Percentiles rank a stretch among this genome's conserved stretches.
These are phyloP conservation scores for Spathaspora sp. DNA, from an alignment of 1,139 yeast species.

Conservation along the genomic window DNA sequence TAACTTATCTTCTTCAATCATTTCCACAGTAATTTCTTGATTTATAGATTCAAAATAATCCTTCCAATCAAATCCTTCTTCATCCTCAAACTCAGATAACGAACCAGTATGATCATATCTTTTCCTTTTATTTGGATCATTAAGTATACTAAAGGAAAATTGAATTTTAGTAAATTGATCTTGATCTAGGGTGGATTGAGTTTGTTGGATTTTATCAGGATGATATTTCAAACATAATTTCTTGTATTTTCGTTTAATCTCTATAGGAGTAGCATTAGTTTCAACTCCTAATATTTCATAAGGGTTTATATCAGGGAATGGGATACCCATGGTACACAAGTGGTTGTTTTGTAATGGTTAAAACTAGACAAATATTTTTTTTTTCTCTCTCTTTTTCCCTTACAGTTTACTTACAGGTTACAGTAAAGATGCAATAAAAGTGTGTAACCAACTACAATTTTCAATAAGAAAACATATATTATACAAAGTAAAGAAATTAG, in stretches of 20 bases:
- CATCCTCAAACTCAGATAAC: slow-evolving; percentile 44
- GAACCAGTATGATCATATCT: slow-evolving; percentile 71
- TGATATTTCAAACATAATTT: slow-evolving; percentile 68
- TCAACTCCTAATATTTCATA: slow-evolving; percentile 56
- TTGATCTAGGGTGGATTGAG: slow-evolving; percentile 21
- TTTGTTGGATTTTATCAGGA: slow-evolving; percentile 69
- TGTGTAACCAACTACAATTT: neutral
- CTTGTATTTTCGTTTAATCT: slow-evolving; percentile 71
- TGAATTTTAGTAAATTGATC: slow-evolving; percentile 67
- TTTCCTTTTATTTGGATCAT: slow-evolving; percentile 55
- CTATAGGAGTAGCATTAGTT: slow-evolving; percentile 44
- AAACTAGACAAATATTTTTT: neutral
- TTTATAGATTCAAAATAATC: slow-evolving; percentile 61
- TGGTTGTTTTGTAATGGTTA: neutral
- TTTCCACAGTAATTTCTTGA: slow-evolving; percentile 67
- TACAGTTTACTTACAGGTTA: neutral
- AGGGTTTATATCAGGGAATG: slow-evolving; percentile 63
- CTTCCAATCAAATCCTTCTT: slow-evolving; percentile 57
- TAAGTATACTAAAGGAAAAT: slow-evolving; percentile 69
- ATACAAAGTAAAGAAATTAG: slow-evolving; percentile 1
- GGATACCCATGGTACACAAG: slow-evolving; percentile 30
- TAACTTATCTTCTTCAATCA: slow-evolving; percentile 67
- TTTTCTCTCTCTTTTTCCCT: neutral
- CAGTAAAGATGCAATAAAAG: neutral
- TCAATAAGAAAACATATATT: neutral